Evolutionary conservation across 2,329 filamentous ascomycete genomes (phyloP), one percentile per base, ranked within the genome.

Genomic region (Ophiocordyceps camponoti-leonardi): DNA sequence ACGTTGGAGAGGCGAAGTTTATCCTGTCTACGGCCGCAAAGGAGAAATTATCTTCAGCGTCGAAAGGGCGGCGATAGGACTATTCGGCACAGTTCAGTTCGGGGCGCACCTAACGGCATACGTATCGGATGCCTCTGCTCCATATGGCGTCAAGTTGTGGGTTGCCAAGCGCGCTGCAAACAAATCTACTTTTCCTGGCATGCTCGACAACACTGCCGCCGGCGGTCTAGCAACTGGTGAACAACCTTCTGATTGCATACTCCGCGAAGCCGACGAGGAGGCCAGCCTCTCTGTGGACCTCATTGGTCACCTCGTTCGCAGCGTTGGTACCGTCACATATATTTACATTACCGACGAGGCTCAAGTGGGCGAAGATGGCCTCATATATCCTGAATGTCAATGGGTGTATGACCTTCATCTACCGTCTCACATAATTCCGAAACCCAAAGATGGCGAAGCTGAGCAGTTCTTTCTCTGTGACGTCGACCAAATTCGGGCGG

Each of bases 141-240:
- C 60, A 37, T 61, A 72, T 45, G 81, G 79, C 18, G 64, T 94
- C 41, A 81, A 78, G 56, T 70, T 98, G 39, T 96, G 92, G 90
- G 76, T 94, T 2, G 84, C 92, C 4, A 74, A 80, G 42, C 73
- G 92, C 11, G 76, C 87, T 13, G 69, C 68, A 44, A 75, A 69
- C 48, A 98, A 96, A 68, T 77, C 84, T 52, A 95, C 87, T 0
- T 98, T 90, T 58, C 81, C 83, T 0, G 75, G 83, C n/a, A 88
- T 95, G 74, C 69, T 98, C 52, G 92, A 98, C 62, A 98, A 96
- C 61, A 87, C 87, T 1, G 92, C 94, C 7, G 92, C 88, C 0
- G 75, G 75, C n/a, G 75, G 65, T 0, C 79, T 96, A 52, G 79
- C 82, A 59, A 84, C 85, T 0, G 83, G 81, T 14, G 88, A 95